Evolutionary conservation across 306 rosid genomes (phyloP).

Genomic region (Potentilla sterilis): DNA sequence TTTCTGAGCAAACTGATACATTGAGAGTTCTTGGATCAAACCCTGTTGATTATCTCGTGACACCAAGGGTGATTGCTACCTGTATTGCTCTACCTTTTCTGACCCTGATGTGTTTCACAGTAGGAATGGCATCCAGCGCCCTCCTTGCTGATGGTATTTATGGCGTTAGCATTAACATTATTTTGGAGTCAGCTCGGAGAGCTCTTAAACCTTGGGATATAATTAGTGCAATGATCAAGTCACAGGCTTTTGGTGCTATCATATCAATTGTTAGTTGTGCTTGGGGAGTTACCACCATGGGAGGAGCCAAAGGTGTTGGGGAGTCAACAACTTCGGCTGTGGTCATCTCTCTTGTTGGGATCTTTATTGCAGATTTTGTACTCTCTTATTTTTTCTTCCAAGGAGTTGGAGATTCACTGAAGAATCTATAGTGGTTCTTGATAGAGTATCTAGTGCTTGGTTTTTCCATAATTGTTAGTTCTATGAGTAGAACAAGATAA

Average conservation of each 20-base stretch:
- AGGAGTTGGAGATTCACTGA: slow-evolving; percentile 87
- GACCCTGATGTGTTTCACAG: slow-evolving; percentile 79
- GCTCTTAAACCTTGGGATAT: slow-evolving; percentile 88
- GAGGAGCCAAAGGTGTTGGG: slow-evolving; percentile 97
- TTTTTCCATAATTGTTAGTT: slow-evolving; percentile 3
- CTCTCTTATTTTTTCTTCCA: slow-evolving; percentile 85
- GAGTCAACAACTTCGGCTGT: slow-evolving; percentile 97
- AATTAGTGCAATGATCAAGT: slow-evolving; percentile 87
- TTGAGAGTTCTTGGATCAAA: slow-evolving; percentile 87
- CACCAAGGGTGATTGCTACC: slow-evolving; percentile 85
- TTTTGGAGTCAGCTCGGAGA: slow-evolving; percentile 83
- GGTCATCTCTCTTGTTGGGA: slow-evolving; percentile 92
- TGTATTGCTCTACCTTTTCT: slow-evolving; percentile 76
- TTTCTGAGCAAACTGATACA: slow-evolving; percentile 91
- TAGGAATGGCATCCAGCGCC: slow-evolving; percentile 93
- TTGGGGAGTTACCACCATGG: slow-evolving; percentile 89
- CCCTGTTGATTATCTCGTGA: slow-evolving; percentile 90
- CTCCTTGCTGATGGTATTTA: slow-evolving; percentile 78
- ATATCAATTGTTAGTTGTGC: slow-evolving; percentile 93
- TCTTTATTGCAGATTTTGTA: slow-evolving; percentile 84
- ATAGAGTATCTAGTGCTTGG: slow-evolving; percentile 19
- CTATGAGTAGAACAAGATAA: slow-evolving; percentile 1
- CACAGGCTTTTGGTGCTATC: slow-evolving; percentile 86
- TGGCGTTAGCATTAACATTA: slow-evolving; percentile 87
- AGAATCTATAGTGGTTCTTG: slow-evolving; percentile 49